Evolutionary conservation across 2,329 filamentous ascomycete genomes (phyloP).

Genomic region (Didymosphaeria variabile): DNA sequence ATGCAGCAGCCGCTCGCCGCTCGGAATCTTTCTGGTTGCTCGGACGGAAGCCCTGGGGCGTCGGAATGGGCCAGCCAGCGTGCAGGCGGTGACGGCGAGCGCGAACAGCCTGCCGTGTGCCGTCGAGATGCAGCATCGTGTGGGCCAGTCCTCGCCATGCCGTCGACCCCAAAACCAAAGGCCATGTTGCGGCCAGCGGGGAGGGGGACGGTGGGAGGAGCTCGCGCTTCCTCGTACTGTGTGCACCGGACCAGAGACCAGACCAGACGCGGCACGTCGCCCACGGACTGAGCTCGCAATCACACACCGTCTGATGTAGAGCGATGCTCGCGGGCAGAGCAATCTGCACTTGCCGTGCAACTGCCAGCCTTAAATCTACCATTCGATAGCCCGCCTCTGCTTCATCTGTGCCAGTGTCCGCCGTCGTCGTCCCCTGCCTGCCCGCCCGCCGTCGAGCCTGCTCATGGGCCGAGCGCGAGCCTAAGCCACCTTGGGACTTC

Average conservation of each 20-base stretch:
- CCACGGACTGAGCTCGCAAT: neutral
- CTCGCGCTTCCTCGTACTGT: neutral
- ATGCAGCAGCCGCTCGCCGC: neutral
- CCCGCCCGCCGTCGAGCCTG: slow-evolving; percentile 26
- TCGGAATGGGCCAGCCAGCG: slow-evolving; percentile 20
- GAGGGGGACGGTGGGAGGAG: neutral
- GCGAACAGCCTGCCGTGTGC: slow-evolving; percentile 7
- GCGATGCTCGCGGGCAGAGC: neutral
- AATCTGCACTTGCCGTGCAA: neutral
- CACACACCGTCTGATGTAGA: slow-evolving; percentile 2
- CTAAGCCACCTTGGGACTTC: slow-evolving; percentile 11
- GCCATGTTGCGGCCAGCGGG: neutral
- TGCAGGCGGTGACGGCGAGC: neutral
- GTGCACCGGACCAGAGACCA: no score
- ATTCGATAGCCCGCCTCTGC: neutral
- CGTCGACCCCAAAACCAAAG: neutral
- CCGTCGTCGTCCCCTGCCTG: neutral
- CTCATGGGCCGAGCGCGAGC: slow-evolving; percentile 15
- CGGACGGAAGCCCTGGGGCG: slow-evolving; percentile 23
- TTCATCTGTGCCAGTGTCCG: neutral
- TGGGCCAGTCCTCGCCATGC: neutral
- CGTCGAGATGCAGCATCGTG: neutral
- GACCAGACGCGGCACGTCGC: neutral
- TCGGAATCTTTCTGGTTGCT: neutral
- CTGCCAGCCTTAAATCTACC: neutral